Evolutionary conservation across 495 filamentous ascomycete species (phyloP).

Genomic region (Astrocystis sublimbata): DNA sequence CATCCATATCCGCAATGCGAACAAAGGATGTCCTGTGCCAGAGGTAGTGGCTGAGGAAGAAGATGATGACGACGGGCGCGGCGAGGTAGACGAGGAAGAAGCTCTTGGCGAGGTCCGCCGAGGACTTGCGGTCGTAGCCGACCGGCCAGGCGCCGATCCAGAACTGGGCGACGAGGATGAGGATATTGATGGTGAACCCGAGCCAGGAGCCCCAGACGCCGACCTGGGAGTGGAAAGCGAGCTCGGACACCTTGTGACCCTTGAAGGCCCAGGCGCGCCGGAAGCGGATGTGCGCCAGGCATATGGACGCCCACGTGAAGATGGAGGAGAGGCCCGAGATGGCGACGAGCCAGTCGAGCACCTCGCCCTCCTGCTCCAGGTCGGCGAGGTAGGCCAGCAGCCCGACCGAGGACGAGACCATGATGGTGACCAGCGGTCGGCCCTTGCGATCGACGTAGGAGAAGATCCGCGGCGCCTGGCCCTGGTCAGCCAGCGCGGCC

Average conservation of each 20-base stretch:
- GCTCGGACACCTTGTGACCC: constrained; percentile 68
- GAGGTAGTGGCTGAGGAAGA: constrained; percentile 80
- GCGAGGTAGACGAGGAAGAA: constrained; percentile 87
- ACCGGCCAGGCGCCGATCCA: constrained; percentile 88
- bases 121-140: constrained; percentile 49
- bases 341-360: constrained; percentile 87
- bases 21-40: constrained; percentile 70
- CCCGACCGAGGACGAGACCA: constrained; percentile 67
- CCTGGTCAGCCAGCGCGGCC: constrained; percentile 81
- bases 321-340: constrained; percentile 85
- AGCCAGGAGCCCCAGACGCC: constrained; percentile 83
- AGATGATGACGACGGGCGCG: constrained; percentile 73
- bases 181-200: constrained; percentile 73
- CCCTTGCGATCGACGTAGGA: constrained; percentile 83
- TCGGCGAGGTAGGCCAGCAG: constrained; percentile 79
- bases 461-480: constrained; percentile 74
- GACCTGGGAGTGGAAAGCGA: constrained; percentile 78
- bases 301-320: constrained; percentile 93
- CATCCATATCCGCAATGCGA: constrained; percentile 70
- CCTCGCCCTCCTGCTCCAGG: constrained; percentile 59
- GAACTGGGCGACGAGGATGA: constrained; percentile 90
- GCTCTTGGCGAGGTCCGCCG: constrained; percentile 49
- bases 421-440: constrained; percentile 74
- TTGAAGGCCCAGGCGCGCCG: constrained; percentile 72
- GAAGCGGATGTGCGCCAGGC: constrained; percentile 88